A percentile compares a stretch with the other conserved stretches of the same genome.
These are phyloP conservation scores for Alternaria sp. DNA, from an alignment of 2,329 filamentous ascomycete species.

Conservation along the genomic window DNA sequence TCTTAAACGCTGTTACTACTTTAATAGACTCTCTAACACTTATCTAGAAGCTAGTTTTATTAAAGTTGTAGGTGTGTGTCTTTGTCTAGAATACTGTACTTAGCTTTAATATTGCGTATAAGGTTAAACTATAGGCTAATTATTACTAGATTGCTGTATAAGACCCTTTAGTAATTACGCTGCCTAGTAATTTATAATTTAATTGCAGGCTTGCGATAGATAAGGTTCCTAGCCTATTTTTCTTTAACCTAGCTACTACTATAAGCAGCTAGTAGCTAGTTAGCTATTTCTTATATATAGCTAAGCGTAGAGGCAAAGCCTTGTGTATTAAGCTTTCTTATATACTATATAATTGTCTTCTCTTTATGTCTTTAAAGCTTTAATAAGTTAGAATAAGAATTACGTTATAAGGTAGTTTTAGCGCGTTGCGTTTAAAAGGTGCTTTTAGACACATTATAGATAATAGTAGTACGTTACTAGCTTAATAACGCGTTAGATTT, in stretches of 20 bases:
- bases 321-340: too few species aligned
- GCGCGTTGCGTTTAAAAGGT: too few species aligned
- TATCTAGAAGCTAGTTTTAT: constrained; percentile 1
- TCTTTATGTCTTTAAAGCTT: too few species aligned
- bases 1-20: background rate
- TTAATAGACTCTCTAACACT: background rate
- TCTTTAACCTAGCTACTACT: background rate
- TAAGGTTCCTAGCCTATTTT: background rate
- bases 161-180: too few species aligned
- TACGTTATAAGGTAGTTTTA: too few species aligned
- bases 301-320: background rate
- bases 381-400: too few species aligned
- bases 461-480: too few species aligned
- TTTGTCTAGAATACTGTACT: background rate
- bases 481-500: too few species aligned
- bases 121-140: background rate
- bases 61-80: background rate
- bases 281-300: background rate
- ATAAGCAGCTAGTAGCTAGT: background rate
- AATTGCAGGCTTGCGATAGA: background rate
- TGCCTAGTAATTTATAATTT: background rate
- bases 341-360: too few species aligned
- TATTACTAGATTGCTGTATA: background rate
- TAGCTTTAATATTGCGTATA: background rate
- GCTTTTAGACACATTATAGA: too few species aligned